Base-by-base conservation (phyloP, 495 filamentous ascomycete species). In the Opeltia flavorubescens region DNA sequence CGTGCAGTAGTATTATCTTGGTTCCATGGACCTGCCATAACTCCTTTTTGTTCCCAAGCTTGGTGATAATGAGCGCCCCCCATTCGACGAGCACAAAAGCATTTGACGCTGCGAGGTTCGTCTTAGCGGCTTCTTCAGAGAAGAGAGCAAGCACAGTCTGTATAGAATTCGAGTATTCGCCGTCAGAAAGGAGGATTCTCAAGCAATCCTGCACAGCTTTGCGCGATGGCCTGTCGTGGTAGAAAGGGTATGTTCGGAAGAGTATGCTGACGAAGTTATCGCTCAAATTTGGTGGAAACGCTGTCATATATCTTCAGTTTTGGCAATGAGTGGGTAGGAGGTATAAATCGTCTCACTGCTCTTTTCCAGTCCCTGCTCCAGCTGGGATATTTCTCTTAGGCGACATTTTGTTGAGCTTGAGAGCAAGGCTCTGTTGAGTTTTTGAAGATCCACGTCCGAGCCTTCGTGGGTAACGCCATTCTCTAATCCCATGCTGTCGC, bases 21-120 rank as follows among this genome's bases (percentile, higher is more conserved):
- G 80, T 62, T 13, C 82, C 83, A 54, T 72, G 76, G 43, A 69
- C 67, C n/a, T 83, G 70, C 72, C 84, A 86, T 31, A 60, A 61
- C 34, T 66, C 59, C 63, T 61, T 25, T 60, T 67, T 48, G 59
- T 74, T 47, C 64, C 67, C 46, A 59, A 70, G 35, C 72, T 76
- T 67, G 56, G 83, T 78, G 34, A 91, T 64, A 11, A 94, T 62
- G 49, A 88, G 58, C 40, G 78, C 84, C 58, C 80, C 85, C 91
- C 88, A 98, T 57, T 89, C 84, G 11, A 89, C 67, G 51, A 98
- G 67, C n/a, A 94, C 84, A 55, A 95, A 89, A 1, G 87, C 84
- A 57, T 78, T 87, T 20, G 75, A 72, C 1, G 84, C 65, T 20
- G 89, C 84, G 51, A 96, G 76, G 24, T 76, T 78, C 3, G 66